Evolutionary conservation across 257 asterid species (phyloP), one percentile per base, ranked within the genome.

Genomic region (Jasminum sambac): DNA sequence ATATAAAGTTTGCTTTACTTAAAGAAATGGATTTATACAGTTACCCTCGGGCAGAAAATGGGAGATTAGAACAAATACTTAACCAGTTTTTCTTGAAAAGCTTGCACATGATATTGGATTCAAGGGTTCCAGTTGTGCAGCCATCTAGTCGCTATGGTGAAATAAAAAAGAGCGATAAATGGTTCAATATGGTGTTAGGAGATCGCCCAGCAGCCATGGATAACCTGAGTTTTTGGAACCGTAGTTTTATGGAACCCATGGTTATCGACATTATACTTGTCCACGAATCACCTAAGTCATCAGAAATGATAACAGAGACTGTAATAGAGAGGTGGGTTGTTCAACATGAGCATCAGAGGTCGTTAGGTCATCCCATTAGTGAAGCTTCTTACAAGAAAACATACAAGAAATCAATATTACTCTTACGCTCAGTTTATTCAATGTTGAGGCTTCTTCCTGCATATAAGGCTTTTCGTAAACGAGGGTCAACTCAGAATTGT

Each of bases 361-460:
- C 87, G 16, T 43, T 75, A 79, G 55, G 78, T 77, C 87, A 96
- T 78, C 98, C 84, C 79, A 69, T 66, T 39, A 77, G 86, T 37
- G 99, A 95, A 62, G 77, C 85, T 8, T 82, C 85, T 68, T 80
- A 89, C 81, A 95, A 87, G 83, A 95, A 91, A 74, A 79, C 87
- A 8, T 95, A 95, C 80, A 90, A 91, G 87, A 95, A 88, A 76
- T 82, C 89, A 3, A 95, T 95, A 68, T 81, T 95, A 75, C 82
- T 88, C 67, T 63, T 95, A 13, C 90, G 99, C 10, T 80, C 95
- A 0, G 87, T 95, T 68, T 84, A 80, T 76, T 85, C 96, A 43
- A 88, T 87, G 90, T 74, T 87, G 87, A 89, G 96, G 82, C 96
- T 95, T 30, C 95, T 95, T 77, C 98, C 99, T 5, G 96, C 97